Percentiles rank a stretch among this genome's conserved stretches.
Evolutionary conservation across 2,329 filamentous ascomycete species (phyloP).

Genomic region (Aspergillus unguis): DNA sequence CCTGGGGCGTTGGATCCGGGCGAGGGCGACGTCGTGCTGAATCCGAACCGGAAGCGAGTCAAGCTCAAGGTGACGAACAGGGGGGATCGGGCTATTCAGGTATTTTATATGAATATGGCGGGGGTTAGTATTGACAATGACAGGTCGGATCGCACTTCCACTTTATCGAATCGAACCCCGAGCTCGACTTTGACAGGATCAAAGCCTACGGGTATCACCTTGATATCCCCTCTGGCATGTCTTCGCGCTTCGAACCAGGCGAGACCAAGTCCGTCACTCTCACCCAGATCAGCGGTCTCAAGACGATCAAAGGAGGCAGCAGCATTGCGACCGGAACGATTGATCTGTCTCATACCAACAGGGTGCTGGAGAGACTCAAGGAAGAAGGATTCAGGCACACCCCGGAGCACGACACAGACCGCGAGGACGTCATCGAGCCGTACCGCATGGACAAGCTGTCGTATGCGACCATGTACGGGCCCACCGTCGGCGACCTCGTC

Average conservation of each 20-base stretch:
- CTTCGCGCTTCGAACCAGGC: slow-evolving; percentile 88
- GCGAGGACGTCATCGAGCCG: slow-evolving; percentile 55
- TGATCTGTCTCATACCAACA: slow-evolving; percentile 59
- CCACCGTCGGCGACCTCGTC: slow-evolving; percentile 80
- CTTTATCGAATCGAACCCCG: slow-evolving; percentile 90
- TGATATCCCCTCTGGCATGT: slow-evolving; percentile 87
- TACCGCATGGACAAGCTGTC: slow-evolving; percentile 72
- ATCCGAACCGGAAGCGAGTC: slow-evolving; percentile 70
- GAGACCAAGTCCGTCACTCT: slow-evolving; percentile 86
- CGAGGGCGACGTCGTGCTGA: slow-evolving; percentile 67
- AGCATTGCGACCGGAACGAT: slow-evolving; percentile 69
- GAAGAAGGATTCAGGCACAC: slow-evolving; percentile 74
- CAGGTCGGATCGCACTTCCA: slow-evolving; percentile 85
- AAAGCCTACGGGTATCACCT: slow-evolving; percentile 80
- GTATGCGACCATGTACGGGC: slow-evolving; percentile 88
- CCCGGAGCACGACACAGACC: slow-evolving; percentile 58
- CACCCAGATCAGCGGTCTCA: slow-evolving; percentile 79
- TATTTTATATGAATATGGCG: too few species aligned
- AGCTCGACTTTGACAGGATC: slow-evolving; percentile 80
- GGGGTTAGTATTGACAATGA: too few species aligned
- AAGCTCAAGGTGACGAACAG: slow-evolving; percentile 74
- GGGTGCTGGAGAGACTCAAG: slow-evolving; percentile 66
- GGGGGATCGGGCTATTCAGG: slow-evolving; percentile 84
- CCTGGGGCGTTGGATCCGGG: slow-evolving; percentile 77
- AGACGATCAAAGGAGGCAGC: slow-evolving; percentile 81